Evolutionary conservation across 345 rosid species (phyloP).

Genomic region (Citrus medica): DNA sequence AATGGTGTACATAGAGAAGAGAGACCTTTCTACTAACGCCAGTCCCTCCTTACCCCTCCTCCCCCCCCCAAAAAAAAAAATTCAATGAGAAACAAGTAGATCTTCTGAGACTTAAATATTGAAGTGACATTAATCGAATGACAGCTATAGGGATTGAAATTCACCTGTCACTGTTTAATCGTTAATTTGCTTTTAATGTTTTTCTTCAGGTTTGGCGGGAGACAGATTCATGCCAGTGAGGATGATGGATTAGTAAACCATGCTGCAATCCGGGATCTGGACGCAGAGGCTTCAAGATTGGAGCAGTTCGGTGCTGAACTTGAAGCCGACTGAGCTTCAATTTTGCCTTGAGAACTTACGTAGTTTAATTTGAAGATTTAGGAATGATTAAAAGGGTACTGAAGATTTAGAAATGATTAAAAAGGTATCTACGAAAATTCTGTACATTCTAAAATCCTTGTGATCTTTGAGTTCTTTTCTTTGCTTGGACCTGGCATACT

Average conservation of each 20-base stretch:
- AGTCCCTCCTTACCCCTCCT: background rate
- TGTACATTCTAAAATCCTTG: background rate
- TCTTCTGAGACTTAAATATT: background rate
- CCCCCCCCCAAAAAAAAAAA: too few species aligned
- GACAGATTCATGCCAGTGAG: constrained; percentile 73
- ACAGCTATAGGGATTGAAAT: background rate
- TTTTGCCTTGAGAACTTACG: constrained; percentile 3
- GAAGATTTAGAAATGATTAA: background rate
- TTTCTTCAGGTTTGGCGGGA: constrained; percentile 75
- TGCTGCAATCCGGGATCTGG: constrained; percentile 59
- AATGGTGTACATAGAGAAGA: background rate
- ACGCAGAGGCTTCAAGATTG: constrained; percentile 57
- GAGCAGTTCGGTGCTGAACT: constrained; percentile 93
- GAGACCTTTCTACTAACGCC: background rate
- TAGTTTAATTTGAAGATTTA: background rate
- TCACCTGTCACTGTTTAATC: background rate
- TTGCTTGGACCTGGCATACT: background rate
- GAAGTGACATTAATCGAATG: background rate
- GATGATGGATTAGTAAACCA: constrained; percentile 88
- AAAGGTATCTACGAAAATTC: background rate
- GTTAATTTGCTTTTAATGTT: background rate
- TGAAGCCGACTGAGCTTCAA: constrained; percentile 57
- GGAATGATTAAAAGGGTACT: background rate
- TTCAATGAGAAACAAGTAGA: too few species aligned
- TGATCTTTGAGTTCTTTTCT: background rate